Evolutionary conservation across 1,139 yeast genomes (phyloP).

Genomic region (Arxiozyma slooffiae): DNA sequence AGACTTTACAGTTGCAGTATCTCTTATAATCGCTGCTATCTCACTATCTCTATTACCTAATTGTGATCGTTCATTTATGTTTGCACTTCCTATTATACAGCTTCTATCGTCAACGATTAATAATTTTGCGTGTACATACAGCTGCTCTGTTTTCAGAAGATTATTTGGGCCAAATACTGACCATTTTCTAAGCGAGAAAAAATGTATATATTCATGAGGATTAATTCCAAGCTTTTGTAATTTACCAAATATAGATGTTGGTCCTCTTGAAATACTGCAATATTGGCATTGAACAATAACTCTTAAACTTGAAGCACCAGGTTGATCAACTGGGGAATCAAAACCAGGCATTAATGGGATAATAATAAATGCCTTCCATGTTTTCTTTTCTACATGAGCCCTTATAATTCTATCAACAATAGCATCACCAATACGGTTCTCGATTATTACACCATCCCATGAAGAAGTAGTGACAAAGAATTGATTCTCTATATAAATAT

Average conservation of each 20-base stretch:
- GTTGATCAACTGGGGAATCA: constrained; percentile 84
- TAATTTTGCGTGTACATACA: constrained; percentile 87
- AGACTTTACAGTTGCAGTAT: constrained; percentile 62
- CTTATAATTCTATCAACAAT: constrained; percentile 85
- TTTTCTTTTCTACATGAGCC: constrained; percentile 66
- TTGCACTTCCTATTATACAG: constrained; percentile 94
- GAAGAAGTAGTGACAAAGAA: constrained; percentile 84
- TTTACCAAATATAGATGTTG: constrained; percentile 79
- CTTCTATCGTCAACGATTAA: constrained; percentile 90
- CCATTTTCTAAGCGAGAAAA: constrained; percentile 91
- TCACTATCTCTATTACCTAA: constrained; percentile 92
- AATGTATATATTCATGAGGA: constrained; percentile 76
- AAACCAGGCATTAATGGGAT: constrained; percentile 98
- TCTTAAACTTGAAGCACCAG: constrained; percentile 89
- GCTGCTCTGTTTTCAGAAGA: constrained; percentile 75
- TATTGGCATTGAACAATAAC: constrained; percentile 96
- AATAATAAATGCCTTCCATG: constrained; percentile 84
- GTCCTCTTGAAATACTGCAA: constrained; percentile 85
- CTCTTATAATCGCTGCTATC: constrained; percentile 80
- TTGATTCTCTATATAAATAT: constrained; percentile 88
- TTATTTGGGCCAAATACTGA: constrained; percentile 77
- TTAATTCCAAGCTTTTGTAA: constrained; percentile 69
- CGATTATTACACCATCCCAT: constrained; percentile 76
- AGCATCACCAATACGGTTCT: constrained; percentile 92
- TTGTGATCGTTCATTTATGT: constrained; percentile 92